Conservation (phyloP, 2,329 filamentous ascomycete species). For the Simplicillium aogashimaense region DNA sequence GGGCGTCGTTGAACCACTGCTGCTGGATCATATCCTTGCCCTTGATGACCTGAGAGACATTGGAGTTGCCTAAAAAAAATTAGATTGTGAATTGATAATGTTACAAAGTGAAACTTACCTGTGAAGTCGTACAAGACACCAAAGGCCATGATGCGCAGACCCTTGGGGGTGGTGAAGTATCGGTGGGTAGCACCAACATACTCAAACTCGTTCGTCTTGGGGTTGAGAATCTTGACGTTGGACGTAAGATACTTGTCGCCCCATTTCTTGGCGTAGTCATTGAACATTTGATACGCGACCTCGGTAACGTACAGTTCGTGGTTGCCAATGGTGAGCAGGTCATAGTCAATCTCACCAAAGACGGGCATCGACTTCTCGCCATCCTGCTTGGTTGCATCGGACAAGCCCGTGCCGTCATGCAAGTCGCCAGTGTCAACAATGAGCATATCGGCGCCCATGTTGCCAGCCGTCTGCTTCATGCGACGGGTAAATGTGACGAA, state of each 20-base stretch:
- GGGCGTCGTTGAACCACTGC: constrained; percentile 49
- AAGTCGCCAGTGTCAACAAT: constrained; percentile 54
- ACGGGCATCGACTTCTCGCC: constrained; percentile 41
- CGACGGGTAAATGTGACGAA: constrained; percentile 49
- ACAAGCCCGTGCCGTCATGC: constrained; percentile 56
- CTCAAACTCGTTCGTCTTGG: constrained; percentile 25
- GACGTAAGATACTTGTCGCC: constrained; percentile 34
- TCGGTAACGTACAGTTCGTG: constrained; percentile 56
- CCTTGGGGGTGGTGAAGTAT: constrained; percentile 31
- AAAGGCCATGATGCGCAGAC: constrained; percentile 33
- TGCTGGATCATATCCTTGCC: constrained; percentile 41
- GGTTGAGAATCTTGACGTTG: constrained; percentile 32
- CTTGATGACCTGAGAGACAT: constrained; percentile 49
- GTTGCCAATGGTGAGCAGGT: constrained; percentile 39
- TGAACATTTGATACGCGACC: constrained; percentile 52
- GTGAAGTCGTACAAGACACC: constrained; percentile 36
- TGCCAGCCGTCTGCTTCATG: constrained; percentile 48
- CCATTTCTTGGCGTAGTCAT: constrained; percentile 47
- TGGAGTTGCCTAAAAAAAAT: constrained; percentile 45
- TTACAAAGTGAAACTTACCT: constrained; percentile 24
- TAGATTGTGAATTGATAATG: constrained; percentile 11
- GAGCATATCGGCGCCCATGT: constrained; percentile 48
- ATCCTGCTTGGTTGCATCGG: constrained; percentile 48
- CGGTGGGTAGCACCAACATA: constrained; percentile 32
- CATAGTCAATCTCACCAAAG: constrained; percentile 30